Evolutionary conservation across 2,329 filamentous ascomycete species (phyloP).

Genomic region (Aspergillus quadrilineatus): DNA sequence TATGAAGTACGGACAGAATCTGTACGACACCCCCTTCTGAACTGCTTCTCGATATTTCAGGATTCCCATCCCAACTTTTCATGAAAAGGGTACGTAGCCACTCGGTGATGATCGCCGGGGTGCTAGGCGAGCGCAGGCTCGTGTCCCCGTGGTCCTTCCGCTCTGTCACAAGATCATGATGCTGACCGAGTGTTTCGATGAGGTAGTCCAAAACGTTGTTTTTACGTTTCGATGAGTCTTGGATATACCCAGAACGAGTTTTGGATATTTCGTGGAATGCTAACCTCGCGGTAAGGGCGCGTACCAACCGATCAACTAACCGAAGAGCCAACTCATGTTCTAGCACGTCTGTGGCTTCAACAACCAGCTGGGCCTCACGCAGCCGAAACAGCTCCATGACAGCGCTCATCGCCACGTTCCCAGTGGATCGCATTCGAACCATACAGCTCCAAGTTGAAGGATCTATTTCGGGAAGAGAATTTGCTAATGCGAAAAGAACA

Average conservation of each 20-base stretch:
- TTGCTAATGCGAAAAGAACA: slow-evolving; percentile 38
- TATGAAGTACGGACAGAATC: slow-evolving; percentile 70
- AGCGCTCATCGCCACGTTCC: slow-evolving; percentile 38
- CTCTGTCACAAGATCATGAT: slow-evolving; percentile 22
- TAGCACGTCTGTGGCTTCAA: slow-evolving; percentile 45
- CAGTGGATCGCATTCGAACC: slow-evolving; percentile 43
- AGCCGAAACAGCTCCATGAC: slow-evolving; percentile 36
- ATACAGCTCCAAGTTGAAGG: slow-evolving; percentile 40
- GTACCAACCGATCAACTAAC: slow-evolving; percentile 50
- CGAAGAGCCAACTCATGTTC: slow-evolving; percentile 54
- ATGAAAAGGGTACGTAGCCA: slow-evolving; percentile 66
- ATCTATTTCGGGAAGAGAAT: slow-evolving; percentile 39
- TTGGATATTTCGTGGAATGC: slow-evolving; percentile 52
- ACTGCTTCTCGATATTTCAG: slow-evolving; percentile 67
- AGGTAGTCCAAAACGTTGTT: slow-evolving; percentile 37
- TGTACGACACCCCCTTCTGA: slow-evolving; percentile 75
- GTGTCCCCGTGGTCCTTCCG: slow-evolving; percentile 7
- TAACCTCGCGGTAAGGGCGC: slow-evolving; percentile 49
- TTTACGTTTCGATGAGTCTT: slow-evolving; percentile 30
- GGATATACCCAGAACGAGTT: slow-evolving; percentile 30
- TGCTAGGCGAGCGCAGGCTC: slow-evolving; percentile 22
- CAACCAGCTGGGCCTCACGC: slow-evolving; percentile 29
- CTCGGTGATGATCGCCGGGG: slow-evolving; percentile 40
- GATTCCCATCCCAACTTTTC: slow-evolving; percentile 75
- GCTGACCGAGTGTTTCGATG: slow-evolving; percentile 35